Evolutionary conservation across 805 yeast species (phyloP).

Genomic region (Zygoascus flipseniorum): DNA sequence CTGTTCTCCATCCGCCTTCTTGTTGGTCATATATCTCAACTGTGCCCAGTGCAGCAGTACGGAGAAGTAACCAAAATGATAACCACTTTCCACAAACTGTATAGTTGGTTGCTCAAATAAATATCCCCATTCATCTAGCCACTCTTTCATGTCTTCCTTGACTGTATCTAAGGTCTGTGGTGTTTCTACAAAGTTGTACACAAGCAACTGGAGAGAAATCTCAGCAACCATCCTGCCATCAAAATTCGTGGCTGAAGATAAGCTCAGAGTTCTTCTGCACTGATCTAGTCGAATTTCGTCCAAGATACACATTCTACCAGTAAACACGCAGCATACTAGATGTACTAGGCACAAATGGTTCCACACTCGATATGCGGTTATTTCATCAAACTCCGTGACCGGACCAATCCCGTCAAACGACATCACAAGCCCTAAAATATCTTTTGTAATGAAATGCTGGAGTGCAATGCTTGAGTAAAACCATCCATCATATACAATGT

Average conservation of each 20-base stretch:
- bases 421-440: conserved; percentile 25
- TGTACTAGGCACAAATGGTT: conserved; percentile 66
- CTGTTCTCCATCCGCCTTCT: background rate
- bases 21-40: conserved; percentile 2
- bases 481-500: conserved; percentile 61
- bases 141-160: conserved; percentile 41
- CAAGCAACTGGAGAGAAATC: conserved; percentile 48
- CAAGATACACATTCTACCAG: conserved; percentile 56
- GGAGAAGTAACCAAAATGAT: conserved; percentile 50
- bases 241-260: conserved; percentile 59
- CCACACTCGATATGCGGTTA: conserved; percentile 57
- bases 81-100: conserved; percentile 67
- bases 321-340: conserved; percentile 52
- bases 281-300: conserved; percentile 52
- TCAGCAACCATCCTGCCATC: conserved; percentile 82
- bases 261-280: conserved; percentile 48
- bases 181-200: conserved; percentile 49
- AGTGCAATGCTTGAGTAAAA: conserved; percentile 56
- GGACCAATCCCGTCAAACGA: conserved; percentile 23
- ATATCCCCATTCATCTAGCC: conserved; percentile 66
- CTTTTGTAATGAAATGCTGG: conserved; percentile 49
- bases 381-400: conserved; percentile 39
- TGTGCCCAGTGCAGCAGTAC: conserved; percentile 36
- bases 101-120: conserved; percentile 60
- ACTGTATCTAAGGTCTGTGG: conserved; percentile 30